Percentiles rank a stretch among this genome's conserved stretches.
phyloP scores from a whole-genome alignment of 73 alveolate species.

The Paramecium sonneborni region DNA sequence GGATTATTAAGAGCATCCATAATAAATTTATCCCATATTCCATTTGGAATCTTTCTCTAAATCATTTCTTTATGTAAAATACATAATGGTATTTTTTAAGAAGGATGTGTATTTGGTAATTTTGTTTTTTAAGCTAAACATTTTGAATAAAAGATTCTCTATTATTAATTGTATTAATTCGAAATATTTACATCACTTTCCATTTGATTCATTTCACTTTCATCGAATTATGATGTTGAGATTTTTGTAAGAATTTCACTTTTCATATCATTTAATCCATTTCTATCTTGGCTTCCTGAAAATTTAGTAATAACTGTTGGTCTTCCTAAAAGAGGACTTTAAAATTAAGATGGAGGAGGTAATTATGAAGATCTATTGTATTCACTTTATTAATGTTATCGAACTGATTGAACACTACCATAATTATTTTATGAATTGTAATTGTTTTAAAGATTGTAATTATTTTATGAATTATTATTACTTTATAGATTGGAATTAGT shows the following conservation, averaged over 20 bases:
- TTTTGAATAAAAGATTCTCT: constrained; percentile 20
- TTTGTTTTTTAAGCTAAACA: background rate
- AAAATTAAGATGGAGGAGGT: background rate
- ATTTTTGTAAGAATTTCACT: constrained; percentile 9
- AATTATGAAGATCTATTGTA: background rate
- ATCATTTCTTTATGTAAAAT: background rate
- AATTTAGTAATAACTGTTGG: background rate
- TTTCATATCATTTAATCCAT: background rate
- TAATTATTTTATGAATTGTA: background rate
- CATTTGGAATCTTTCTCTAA: background rate
- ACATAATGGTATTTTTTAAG: background rate
- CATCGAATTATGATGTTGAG: background rate
- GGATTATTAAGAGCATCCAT: background rate
- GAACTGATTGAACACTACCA: background rate
- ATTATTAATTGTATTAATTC: background rate
- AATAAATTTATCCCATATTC: background rate
- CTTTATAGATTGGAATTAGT: too few species aligned
- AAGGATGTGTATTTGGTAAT: background rate
- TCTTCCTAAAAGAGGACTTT: background rate
- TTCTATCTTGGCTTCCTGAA: background rate
- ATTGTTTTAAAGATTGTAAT: too few species aligned
- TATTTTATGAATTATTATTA: too few species aligned
- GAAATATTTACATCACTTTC: background rate
- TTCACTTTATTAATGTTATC: background rate
- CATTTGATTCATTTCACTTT: background rate